phyloP scores from a whole-genome alignment of 495 filamentous ascomycete species.

The Daldinia grandis region DNA sequence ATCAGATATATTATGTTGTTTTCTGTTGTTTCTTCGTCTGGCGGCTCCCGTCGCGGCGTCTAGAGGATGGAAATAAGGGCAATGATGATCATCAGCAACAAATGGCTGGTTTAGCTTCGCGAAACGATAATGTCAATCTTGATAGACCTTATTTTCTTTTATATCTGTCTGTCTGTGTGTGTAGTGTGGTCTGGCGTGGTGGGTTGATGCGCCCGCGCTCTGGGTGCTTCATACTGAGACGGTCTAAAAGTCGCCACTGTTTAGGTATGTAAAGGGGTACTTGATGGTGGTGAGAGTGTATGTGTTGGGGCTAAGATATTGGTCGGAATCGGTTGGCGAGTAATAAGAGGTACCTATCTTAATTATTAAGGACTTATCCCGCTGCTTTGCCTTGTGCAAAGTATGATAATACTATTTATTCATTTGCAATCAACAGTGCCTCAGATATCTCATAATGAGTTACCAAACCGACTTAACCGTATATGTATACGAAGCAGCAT shows the following conservation, averaged over 20 bases:
- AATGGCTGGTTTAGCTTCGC: constrained; percentile 34
- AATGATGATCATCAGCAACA: constrained; percentile 32
- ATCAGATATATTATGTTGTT: not conserved
- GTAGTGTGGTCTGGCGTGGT: not conserved
- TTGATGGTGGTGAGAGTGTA: not conserved
- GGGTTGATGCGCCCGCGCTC: not conserved
- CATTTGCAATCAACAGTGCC: no score
- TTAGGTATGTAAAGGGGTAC: not conserved
- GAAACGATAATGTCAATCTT: constrained; percentile 41
- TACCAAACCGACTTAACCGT: no score
- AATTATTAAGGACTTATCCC: no score
- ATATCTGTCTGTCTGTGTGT: not conserved
- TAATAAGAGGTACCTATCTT: no score
- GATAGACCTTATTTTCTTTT: constrained; percentile 34
- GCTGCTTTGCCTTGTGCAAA: no score
- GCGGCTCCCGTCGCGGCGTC: constrained; percentile 20
- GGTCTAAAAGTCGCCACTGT: not conserved
- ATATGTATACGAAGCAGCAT: not conserved
- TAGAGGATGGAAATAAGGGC: constrained; percentile 31
- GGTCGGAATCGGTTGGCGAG: no score
- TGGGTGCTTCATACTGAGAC: not conserved
- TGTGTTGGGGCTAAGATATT: not conserved
- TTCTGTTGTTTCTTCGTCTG: not conserved
- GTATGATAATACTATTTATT: no score
- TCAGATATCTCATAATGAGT: no score